Base-by-base conservation (phyloP, 441 rosid species). In the Populus hybrid region DNA sequence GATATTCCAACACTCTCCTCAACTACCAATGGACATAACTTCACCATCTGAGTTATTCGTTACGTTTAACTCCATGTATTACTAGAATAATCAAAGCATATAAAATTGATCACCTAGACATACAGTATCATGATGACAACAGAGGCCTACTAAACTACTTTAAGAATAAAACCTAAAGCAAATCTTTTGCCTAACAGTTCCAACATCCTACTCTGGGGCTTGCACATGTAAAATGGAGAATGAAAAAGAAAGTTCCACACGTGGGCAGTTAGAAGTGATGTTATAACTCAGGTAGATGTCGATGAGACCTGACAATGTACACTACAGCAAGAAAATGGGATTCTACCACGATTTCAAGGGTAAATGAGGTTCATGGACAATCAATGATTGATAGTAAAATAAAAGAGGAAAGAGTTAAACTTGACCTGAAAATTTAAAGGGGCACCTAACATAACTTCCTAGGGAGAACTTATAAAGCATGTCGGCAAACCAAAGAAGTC, bases 371-470 rank as follows among this genome's bases (percentile, higher is more conserved):
- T 3, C 1, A 14, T 36, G 9, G 11, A 30, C 20, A 20, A 28
- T 5, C 18, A 35, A 53, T 59, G 65, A 21, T 18, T 34, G 36
- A 6, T 34, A 34, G 64, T 3, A 36, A 35, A 14, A 74, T 16
- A 3, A 8, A 46, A 46, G 1, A 14, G 42, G 42, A 16, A 18
- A 3, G 10, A 35, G 59, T 72, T 24, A 77, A 61, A 73, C 75
- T 83, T 79, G 84, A 87, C 70, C 71, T 73, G 57, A 71, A 76
- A 81, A 87, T 75, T 82, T 77, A 86, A 84, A 86, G 82, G 76
- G 81, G 73, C 80, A 86, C 89, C 89, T 86, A 87, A 81, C 88
- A 69, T 74, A 63, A 68, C 87, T 84, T 75, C 53, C 73, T 16
- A 6, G 30, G 36, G 79, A 85, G 81, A 85, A 79, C 79, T 34